Evolutionary conservation across 1,284 basidiomycete species (phyloP).

Genomic region (Phellinidium pouzarii): DNA sequence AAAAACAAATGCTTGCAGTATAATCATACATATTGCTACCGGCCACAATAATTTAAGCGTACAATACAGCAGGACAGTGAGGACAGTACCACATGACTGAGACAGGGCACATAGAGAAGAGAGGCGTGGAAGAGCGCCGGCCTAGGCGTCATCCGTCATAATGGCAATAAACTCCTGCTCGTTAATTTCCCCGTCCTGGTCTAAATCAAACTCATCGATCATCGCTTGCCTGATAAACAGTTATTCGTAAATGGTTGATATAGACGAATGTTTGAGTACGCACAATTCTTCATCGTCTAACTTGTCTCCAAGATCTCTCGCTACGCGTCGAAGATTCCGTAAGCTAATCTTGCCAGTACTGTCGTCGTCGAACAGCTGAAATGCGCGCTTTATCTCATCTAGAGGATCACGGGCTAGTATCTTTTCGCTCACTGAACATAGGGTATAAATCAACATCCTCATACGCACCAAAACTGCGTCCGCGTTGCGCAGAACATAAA

Average conservation of each 20-base stretch:
- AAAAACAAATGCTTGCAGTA: not conserved
- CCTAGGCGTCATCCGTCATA: conserved; percentile 86
- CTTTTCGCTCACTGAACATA: conserved; percentile 79
- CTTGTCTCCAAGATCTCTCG: conserved; percentile 94
- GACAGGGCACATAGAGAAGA: not conserved
- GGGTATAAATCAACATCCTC: not conserved
- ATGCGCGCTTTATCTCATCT: conserved; percentile 94
- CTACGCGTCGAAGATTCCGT: conserved; percentile 87
- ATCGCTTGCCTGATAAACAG: conserved; percentile 75
- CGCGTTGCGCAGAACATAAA: not conserved
- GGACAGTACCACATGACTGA: not conserved
- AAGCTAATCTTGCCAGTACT: conserved; percentile 92
- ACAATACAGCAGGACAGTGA: conserved; percentile 3
- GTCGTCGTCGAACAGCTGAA: conserved; percentile 96
- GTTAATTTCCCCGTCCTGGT: conserved; percentile 97
- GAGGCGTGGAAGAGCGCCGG: not conserved
- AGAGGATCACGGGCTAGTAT: conserved; percentile 92
- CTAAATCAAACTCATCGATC: conserved; percentile 99
- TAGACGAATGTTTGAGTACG: conserved; percentile 31
- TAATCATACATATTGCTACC: not conserved
- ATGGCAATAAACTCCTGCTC: conserved; percentile 93
- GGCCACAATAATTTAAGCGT: not conserved
- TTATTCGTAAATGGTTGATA: conserved; percentile 5
- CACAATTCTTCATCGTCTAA: conserved; percentile 97
- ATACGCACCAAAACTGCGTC: not conserved